These are phyloP conservation scores for Aspergillus clavatus DNA, from an alignment of 2,329 filamentous ascomycete species.

Conservation along the genomic window DNA sequence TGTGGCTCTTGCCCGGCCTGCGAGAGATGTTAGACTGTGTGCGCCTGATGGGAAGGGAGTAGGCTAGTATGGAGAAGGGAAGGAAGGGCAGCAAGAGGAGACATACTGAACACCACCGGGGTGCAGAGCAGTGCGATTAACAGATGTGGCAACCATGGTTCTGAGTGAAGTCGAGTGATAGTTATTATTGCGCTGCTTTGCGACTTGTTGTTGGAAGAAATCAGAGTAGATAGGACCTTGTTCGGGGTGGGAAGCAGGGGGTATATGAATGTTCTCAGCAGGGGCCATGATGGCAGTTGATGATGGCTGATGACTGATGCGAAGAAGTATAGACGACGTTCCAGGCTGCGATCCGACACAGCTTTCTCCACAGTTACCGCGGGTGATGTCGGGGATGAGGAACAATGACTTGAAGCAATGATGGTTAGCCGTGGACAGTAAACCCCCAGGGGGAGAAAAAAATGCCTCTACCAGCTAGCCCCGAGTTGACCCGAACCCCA, in stretches of 20 bases:
- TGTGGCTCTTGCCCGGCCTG: slow-evolving; percentile 82
- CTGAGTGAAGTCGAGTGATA: slow-evolving; percentile 56
- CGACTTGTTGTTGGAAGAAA: slow-evolving; percentile 54
- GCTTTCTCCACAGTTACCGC: slow-evolving; percentile 40
- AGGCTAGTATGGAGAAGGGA: not conserved
- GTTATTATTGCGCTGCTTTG: slow-evolving; percentile 55
- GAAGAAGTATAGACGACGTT: too few relatives aligned
- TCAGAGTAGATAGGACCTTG: slow-evolving; percentile 49
- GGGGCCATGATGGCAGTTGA: slow-evolving; percentile 26
- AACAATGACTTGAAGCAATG: slow-evolving; percentile 17
- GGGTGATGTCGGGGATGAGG: slow-evolving; percentile 36
- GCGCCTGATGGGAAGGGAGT: slow-evolving; percentile 9
- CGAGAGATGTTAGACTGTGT: slow-evolving; percentile 4
- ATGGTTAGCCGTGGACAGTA: slow-evolving; percentile 13
- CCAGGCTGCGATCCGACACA: slow-evolving; percentile 18
- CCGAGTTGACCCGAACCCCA: slow-evolving; percentile 33
- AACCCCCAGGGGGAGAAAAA: too few relatives aligned
- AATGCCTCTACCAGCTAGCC: slow-evolving; percentile 20
- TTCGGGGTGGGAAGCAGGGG: slow-evolving; percentile 38
- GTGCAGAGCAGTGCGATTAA: slow-evolving; percentile 92
- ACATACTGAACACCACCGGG: slow-evolving; percentile 85
- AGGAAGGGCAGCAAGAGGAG: slow-evolving; percentile 1
- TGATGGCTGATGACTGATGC: too few relatives aligned
- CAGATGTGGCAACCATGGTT: slow-evolving; percentile 50
- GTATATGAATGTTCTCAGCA: slow-evolving; percentile 42